phyloP scores from a whole-genome alignment of 2,329 filamentous ascomycete species.

The Claviceps maximensis region DNA sequence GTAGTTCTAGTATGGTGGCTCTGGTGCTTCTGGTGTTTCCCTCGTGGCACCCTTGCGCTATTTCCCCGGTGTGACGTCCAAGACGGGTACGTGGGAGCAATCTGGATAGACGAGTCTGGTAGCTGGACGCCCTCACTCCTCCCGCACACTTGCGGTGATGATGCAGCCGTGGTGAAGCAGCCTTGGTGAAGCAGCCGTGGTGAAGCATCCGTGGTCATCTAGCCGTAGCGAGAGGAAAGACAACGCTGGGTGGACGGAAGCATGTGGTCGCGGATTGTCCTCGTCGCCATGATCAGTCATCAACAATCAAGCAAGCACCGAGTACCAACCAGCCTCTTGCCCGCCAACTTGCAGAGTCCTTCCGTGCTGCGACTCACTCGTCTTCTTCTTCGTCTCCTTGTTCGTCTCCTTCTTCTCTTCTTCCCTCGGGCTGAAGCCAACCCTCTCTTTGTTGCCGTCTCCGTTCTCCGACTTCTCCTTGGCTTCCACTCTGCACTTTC shows the following conservation, averaged over 20 bases:
- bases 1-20: background rate
- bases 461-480: too few relatives aligned
- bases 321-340: too few relatives aligned
- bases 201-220: background rate
- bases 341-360: too few relatives aligned
- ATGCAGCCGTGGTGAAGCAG: background rate
- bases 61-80: conserved; percentile 5
- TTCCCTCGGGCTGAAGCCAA: too few relatives aligned
- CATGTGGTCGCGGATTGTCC: too few relatives aligned
- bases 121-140: background rate
- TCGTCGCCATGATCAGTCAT: too few relatives aligned
- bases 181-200: background rate
- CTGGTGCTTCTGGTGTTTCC: background rate
- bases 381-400: too few relatives aligned
- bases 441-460: too few relatives aligned
- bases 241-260: too few relatives aligned
- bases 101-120: background rate
- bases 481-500: background rate
- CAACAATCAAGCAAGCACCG: too few relatives aligned
- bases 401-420: too few relatives aligned
- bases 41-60: conserved; percentile 11
- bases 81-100: background rate
- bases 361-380: too few relatives aligned
- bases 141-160: background rate
- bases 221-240: background rate